A percentile compares a stretch with the other conserved stretches of the same genome.
Conservation (phyloP, 305 asterid species). For the Fraxinus angustifolia region DNA sequence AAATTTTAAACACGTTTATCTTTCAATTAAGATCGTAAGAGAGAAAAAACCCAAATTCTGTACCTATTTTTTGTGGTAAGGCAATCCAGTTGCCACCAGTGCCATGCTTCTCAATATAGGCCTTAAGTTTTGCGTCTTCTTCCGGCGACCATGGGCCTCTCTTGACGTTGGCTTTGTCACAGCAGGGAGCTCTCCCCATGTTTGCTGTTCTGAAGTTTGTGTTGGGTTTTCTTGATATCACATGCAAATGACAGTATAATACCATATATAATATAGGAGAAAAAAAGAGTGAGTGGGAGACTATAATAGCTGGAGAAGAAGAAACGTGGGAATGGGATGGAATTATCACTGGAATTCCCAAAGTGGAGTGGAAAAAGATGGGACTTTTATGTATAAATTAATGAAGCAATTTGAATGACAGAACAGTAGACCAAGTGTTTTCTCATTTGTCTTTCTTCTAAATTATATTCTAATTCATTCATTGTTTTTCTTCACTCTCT, state of each 20-base stretch:
- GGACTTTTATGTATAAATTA: constrained; percentile 27
- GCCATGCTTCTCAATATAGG: constrained; percentile 57
- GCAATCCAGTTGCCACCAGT: constrained; percentile 83
- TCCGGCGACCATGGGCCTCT: constrained; percentile 81
- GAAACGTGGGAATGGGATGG: constrained; percentile 34
- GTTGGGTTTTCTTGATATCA: neutral
- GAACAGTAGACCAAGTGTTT: constrained; percentile 33
- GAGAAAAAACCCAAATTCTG: neutral
- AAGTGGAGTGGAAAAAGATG: constrained; percentile 44
- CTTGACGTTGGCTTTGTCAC: constrained; percentile 76
- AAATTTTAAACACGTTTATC: neutral
- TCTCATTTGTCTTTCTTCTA: constrained; percentile 57
- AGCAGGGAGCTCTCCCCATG: constrained; percentile 86
- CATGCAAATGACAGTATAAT: neutral
- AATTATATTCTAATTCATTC: neutral
- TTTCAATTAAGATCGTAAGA: neutral
- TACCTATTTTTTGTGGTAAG: constrained; percentile 67
- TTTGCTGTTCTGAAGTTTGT: constrained; percentile 1
- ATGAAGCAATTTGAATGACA: constrained; percentile 36
- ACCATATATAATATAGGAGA: neutral
- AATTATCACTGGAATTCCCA: constrained; percentile 20
- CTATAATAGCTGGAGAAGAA: constrained; percentile 53
- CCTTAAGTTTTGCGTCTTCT: constrained; percentile 66
- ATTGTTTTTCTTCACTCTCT: neutral
- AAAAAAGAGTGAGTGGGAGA: constrained; percentile 22